A percentile compares a stretch with the other conserved stretches of the same genome.
Evolutionary conservation across 2,329 filamentous ascomycete genomes (phyloP).

Genomic region (Verruconis gallopava): DNA sequence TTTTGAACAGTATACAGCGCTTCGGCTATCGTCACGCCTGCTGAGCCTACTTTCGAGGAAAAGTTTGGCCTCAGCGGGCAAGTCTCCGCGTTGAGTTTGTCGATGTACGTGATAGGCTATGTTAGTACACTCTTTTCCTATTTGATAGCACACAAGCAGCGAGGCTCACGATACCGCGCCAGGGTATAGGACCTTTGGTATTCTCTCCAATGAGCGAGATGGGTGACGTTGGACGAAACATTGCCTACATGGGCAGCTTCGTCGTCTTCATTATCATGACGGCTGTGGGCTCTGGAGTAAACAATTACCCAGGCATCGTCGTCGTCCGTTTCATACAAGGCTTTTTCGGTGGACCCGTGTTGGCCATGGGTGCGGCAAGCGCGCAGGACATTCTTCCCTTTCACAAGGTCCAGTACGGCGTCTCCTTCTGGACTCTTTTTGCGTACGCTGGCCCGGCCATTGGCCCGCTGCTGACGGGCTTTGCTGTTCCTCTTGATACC

Average conservation of each 20-base stretch:
- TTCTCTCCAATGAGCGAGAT: constrained; percentile 11
- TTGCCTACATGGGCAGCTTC: constrained; percentile 9
- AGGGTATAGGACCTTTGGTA: neutral
- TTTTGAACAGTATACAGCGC: constrained; percentile 7
- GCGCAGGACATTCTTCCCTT: constrained; percentile 9
- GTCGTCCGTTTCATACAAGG: constrained; percentile 11
- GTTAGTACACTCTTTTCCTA: neutral
- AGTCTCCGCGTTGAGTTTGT: constrained; percentile 6
- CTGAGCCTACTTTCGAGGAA: constrained; percentile 1
- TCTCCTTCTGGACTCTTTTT: constrained; percentile 10
- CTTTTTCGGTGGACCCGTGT: constrained; percentile 10
- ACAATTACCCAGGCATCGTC: constrained; percentile 8
- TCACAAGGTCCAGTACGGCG: constrained; percentile 9
- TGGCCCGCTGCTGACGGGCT: constrained; percentile 8
- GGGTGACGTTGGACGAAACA: constrained; percentile 9
- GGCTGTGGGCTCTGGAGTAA: constrained; percentile 1
- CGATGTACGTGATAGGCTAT: constrained; percentile 10
- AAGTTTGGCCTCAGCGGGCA: constrained; percentile 4
- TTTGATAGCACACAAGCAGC: too few relatives aligned
- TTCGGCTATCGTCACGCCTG: constrained; percentile 4
- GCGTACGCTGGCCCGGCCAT: constrained; percentile 5
- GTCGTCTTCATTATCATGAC: constrained; percentile 9
- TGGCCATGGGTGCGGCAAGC: constrained; percentile 9
- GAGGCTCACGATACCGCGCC: too few relatives aligned
- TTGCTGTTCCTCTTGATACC: constrained; percentile 6